Percentiles rank a stretch among this genome's conserved stretches.
phyloP scores from a whole-genome alignment of 441 rosid species.

The Eruca vesicaria region DNA sequence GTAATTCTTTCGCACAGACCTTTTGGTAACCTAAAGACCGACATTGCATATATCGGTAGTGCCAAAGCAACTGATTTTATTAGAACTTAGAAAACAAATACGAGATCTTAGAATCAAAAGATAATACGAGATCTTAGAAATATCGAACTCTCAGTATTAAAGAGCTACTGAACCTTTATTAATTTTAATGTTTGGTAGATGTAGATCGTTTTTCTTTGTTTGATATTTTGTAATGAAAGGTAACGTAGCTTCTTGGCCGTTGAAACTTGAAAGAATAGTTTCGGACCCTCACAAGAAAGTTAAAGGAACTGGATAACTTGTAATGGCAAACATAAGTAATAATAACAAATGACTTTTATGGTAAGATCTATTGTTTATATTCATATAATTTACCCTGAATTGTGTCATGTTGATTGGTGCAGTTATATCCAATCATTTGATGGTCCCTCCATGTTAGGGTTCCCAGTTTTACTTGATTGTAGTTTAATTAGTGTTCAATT shows the following conservation, averaged over 20 bases:
- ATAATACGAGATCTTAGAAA: no score
- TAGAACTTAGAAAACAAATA: no score
- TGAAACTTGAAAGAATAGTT: neutral
- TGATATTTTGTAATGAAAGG: no score
- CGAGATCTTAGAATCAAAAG: no score
- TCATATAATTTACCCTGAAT: conserved; percentile 10
- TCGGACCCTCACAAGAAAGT: neutral
- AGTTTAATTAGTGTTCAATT: neutral
- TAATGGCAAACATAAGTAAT: conserved; percentile 32
- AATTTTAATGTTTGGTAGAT: no score
- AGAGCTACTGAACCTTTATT: no score
- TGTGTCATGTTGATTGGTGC: conserved; percentile 3
- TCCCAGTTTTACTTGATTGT: neutral
- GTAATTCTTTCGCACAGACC: no score
- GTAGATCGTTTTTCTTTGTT: no score
- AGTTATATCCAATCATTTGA: neutral
- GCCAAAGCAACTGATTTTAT: no score
- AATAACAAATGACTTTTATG: conserved; percentile 58
- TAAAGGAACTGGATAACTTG: neutral
- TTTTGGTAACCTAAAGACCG: no score
- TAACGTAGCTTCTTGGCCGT: neutral
- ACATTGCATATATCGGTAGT: no score
- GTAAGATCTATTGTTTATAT: conserved; percentile 22
- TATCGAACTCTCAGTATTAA: no score
- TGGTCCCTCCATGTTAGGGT: conserved; percentile 4